Conservation (phyloP, 768 basidiomycete genomes). For the Lactifluus echinatus region DNA sequence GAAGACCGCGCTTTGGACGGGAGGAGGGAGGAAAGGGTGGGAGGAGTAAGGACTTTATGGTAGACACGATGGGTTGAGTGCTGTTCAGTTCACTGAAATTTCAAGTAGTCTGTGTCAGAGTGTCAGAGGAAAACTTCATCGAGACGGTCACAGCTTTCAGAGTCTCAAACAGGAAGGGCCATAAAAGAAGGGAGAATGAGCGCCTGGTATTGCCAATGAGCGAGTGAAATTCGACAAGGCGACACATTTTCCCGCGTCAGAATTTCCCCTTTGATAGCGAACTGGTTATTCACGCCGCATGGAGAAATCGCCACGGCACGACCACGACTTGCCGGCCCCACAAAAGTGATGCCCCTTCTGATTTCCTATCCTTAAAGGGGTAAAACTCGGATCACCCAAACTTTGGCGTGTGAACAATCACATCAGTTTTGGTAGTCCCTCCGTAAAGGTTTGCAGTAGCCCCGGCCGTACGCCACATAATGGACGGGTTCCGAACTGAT, state of each 20-base stretch:
- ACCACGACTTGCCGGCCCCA: neutral
- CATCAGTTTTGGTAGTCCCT: too few relatives aligned
- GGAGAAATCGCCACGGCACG: neutral
- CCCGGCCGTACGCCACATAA: too few relatives aligned
- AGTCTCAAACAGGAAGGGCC: too few relatives aligned
- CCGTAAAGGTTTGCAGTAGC: too few relatives aligned
- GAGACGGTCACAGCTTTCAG: neutral
- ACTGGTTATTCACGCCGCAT: neutral
- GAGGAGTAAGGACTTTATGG: neutral
- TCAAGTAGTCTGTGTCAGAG: neutral
- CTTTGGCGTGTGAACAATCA: neutral
- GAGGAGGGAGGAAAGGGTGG: neutral
- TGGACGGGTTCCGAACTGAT: too few relatives aligned
- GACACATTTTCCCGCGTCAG: too few relatives aligned
- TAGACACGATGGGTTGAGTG: neutral
- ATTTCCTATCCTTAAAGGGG: neutral
- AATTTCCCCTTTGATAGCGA: too few relatives aligned
- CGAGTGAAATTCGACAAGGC: neutral
- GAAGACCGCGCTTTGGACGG: neutral
- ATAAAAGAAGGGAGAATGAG: neutral
- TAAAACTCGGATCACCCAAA: neutral
- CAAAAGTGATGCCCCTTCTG: neutral
- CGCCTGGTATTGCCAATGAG: neutral
- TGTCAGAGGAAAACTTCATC: neutral
- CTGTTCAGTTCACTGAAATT: neutral